Conservation (phyloP, 768 basidiomycete genomes). For the Rhodotorula paludigena region DNA sequence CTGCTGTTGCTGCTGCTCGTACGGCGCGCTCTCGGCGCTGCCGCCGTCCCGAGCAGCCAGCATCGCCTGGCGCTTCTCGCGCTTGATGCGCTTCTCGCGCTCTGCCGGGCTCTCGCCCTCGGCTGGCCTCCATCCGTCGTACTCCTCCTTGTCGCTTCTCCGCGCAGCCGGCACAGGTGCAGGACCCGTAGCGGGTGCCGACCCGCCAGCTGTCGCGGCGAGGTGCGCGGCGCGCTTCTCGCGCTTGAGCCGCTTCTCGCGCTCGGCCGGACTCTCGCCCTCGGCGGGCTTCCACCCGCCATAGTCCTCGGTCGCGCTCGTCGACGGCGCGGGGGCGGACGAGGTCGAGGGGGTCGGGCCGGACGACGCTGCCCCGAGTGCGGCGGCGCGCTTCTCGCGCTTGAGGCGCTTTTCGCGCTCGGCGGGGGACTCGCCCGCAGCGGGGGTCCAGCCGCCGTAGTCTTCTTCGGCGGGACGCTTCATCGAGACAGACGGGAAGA, state of each 20-base stretch:
- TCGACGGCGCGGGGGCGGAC: too few relatives aligned
- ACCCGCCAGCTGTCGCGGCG: background rate
- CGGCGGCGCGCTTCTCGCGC: constrained; percentile 23
- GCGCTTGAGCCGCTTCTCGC: constrained; percentile 34
- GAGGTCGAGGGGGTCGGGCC: too few relatives aligned
- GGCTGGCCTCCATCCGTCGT: constrained; percentile 28
- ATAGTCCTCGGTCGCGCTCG: constrained; percentile 3
- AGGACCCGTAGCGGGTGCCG: background rate
- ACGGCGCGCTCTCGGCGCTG: background rate
- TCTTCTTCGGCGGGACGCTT: background rate
- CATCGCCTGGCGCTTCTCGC: constrained; percentile 27
- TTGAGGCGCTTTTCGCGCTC: constrained; percentile 29
- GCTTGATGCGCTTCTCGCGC: constrained; percentile 37
- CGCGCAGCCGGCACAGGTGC: background rate
- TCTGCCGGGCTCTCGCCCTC: constrained; percentile 33
- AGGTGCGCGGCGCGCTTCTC: constrained; percentile 27
- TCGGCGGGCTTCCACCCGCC: constrained; percentile 26
- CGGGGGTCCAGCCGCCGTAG: constrained; percentile 17
- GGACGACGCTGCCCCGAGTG: too few relatives aligned
- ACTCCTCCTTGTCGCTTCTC: background rate
- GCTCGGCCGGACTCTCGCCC: constrained; percentile 25
- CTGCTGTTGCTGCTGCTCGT: background rate
- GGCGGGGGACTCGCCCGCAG: constrained; percentile 9
- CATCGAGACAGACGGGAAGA: background rate
- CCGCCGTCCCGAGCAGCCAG: constrained; percentile 3